Conservation (phyloP, 768 basidiomycete species). For the Suillus americanus region DNA sequence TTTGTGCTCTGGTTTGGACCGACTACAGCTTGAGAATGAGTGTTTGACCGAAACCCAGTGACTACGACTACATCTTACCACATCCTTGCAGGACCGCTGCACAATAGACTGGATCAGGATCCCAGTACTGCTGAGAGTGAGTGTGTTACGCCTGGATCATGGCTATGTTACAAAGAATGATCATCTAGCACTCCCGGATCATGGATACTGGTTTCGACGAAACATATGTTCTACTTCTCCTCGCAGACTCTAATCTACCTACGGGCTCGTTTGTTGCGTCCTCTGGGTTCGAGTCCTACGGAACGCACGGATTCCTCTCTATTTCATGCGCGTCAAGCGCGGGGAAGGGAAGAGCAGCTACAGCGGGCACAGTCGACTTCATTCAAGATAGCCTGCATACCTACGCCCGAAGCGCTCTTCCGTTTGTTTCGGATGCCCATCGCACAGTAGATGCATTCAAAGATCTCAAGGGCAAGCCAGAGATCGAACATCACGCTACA, state of each 20-base stretch:
- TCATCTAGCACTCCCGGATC: slow-evolving; percentile 3
- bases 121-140: background rate
- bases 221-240: slow-evolving; percentile 71
- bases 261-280: slow-evolving; percentile 97
- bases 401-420: slow-evolving; percentile 74
- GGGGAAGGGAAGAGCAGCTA: slow-evolving; percentile 20
- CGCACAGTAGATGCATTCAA: slow-evolving; percentile 27
- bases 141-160: background rate
- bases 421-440: slow-evolving; percentile 80
- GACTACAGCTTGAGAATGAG: background rate
- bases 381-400: slow-evolving; percentile 70
- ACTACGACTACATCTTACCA: background rate
- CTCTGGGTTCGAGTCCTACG: slow-evolving; percentile 87
- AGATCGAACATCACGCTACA: slow-evolving; percentile 6
- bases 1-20: background rate
- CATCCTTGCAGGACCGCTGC: background rate
- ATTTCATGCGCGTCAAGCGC: slow-evolving; percentile 21
- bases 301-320: slow-evolving; percentile 76
- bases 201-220: slow-evolving; percentile 46
- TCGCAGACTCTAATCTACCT: slow-evolving; percentile 92
- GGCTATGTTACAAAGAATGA: background rate
- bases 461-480: slow-evolving; percentile 5
- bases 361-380: slow-evolving; percentile 49
- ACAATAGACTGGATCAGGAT: background rate
- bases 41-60: background rate